phyloP scores from a whole-genome alignment of 2,329 filamentous ascomycete species.

The Colletotrichum shisoi region DNA sequence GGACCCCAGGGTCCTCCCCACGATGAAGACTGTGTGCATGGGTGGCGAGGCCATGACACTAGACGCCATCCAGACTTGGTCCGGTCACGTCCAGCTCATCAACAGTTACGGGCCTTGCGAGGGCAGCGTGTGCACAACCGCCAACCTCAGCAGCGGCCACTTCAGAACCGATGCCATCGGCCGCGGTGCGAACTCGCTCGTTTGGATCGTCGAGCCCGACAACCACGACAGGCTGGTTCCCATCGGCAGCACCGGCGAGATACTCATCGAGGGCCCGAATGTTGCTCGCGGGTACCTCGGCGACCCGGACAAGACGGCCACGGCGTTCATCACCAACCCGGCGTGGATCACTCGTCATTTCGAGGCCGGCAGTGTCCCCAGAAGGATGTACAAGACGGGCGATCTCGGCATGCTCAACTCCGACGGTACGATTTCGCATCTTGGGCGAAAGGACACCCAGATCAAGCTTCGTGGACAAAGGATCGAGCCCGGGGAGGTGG shows the following conservation, averaged over 20 bases:
- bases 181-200: constrained; percentile 16
- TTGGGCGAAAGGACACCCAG: constrained; percentile 45
- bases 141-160: constrained; percentile 4
- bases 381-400: constrained; percentile 37
- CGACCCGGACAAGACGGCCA: constrained; percentile 10
- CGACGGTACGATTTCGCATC: constrained; percentile 27
- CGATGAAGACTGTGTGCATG: constrained; percentile 27
- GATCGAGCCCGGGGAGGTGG: constrained; percentile 47
- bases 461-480: constrained; percentile 49
- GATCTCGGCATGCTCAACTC: constrained; percentile 29
- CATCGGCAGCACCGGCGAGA: constrained; percentile 43
- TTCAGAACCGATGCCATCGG: constrained; percentile 22
- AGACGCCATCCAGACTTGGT: constrained; percentile 20
- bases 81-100: constrained; percentile 23
- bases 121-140: constrained; percentile 34
- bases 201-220: constrained; percentile 43
- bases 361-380: not conserved
- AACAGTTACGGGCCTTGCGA: constrained; percentile 33
- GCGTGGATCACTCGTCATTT: constrained; percentile 7
- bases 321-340: constrained; percentile 22
- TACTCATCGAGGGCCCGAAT: constrained; percentile 44
- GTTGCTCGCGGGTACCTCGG: constrained; percentile 41
- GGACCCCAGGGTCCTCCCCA: constrained; percentile 13
- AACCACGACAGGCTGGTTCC: constrained; percentile 42
- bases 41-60: constrained; percentile 31